Evolutionary conservation across 345 rosid species (phyloP).

Genomic region (Lepidium aucheri): DNA sequence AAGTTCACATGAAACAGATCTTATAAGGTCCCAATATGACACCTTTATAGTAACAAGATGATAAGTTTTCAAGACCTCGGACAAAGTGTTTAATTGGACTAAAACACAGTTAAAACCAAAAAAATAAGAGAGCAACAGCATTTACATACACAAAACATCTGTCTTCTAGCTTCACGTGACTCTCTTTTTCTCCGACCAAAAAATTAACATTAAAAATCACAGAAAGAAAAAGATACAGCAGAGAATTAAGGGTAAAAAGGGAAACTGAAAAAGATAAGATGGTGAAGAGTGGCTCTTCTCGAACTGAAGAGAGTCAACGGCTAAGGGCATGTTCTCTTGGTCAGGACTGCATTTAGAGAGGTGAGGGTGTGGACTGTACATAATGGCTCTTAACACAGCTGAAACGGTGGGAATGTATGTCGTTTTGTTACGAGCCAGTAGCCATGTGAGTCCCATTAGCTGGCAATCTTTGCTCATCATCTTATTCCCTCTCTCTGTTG

Average conservation of each 20-base stretch:
- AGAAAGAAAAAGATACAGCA: slow-evolving; percentile 2
- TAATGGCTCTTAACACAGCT: slow-evolving; percentile 83
- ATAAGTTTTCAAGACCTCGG: slow-evolving; percentile 19
- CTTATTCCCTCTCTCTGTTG: slow-evolving; percentile 59
- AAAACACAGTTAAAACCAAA: background rate
- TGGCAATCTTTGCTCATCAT: slow-evolving; percentile 93
- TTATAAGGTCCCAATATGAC: slow-evolving; percentile 10
- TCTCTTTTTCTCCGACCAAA: slow-evolving; percentile 9
- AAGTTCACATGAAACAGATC: slow-evolving; percentile 5
- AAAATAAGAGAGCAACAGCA: background rate
- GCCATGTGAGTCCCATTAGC: slow-evolving; percentile 99
- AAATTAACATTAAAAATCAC: background rate
- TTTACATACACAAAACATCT: slow-evolving; percentile 22
- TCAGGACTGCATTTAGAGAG: slow-evolving; percentile 86
- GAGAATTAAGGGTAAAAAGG: slow-evolving; percentile 29
- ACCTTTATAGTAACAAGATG: slow-evolving; percentile 7
- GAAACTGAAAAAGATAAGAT: slow-evolving; percentile 11
- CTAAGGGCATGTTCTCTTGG: slow-evolving; percentile 99
- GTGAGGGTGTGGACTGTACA: slow-evolving; percentile 83
- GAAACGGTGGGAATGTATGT: slow-evolving; percentile 96
- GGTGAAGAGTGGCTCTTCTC: slow-evolving; percentile 42
- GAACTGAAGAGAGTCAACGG: slow-evolving; percentile 93
- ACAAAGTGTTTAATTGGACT: slow-evolving; percentile 10
- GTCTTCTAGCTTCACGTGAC: slow-evolving; percentile 35
- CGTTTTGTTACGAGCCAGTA: slow-evolving; percentile 91